Percentiles rank a stretch among this genome's conserved stretches.
These are phyloP conservation scores for Dimargaris xerosporica DNA, from an alignment of 192 early-diverging fungal genomes.

Conservation along the genomic window DNA sequence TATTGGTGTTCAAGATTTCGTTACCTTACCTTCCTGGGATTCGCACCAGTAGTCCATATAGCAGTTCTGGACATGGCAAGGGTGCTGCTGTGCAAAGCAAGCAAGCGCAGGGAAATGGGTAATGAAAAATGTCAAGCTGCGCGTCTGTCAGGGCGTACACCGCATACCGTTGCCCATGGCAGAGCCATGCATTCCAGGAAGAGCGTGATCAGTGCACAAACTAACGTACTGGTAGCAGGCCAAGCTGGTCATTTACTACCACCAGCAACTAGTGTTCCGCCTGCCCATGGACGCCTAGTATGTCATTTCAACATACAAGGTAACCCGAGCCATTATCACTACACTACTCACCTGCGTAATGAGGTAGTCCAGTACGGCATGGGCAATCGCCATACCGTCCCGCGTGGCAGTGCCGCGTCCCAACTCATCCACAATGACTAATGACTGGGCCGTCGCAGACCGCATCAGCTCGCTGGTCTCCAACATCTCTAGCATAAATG, in stretches of 20 bases:
- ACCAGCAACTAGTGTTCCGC: constrained; percentile 40
- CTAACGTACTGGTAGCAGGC: constrained; percentile 57
- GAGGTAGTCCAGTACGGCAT: too few relatives aligned
- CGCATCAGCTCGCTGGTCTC: too few relatives aligned
- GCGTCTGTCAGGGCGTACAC: constrained; percentile 32
- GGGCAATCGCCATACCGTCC: too few relatives aligned
- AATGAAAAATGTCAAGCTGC: constrained; percentile 51
- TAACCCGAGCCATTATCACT: too few relatives aligned
- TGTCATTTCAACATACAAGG: constrained; percentile 62
- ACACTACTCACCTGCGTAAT: too few relatives aligned
- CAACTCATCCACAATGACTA: too few relatives aligned
- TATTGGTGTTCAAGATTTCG: constrained; percentile 14
- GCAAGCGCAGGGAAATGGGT: constrained; percentile 67
- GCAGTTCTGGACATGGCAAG: constrained; percentile 18
- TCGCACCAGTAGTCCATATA: constrained; percentile 34
- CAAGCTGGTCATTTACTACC: constrained; percentile 71
- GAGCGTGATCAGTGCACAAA: too few relatives aligned
- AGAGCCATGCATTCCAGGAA: too few relatives aligned
- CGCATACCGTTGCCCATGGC: constrained; percentile 55
- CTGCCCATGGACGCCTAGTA: constrained; percentile 59
- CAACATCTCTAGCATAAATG: too few relatives aligned
- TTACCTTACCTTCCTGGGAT: neutral
- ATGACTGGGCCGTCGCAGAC: too few relatives aligned
- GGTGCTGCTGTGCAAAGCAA: constrained; percentile 20
- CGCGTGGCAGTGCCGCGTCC: too few relatives aligned